These are phyloP conservation scores for Tephrocybe rancida DNA, from an alignment of 768 basidiomycete genomes.

Conservation along the genomic window DNA sequence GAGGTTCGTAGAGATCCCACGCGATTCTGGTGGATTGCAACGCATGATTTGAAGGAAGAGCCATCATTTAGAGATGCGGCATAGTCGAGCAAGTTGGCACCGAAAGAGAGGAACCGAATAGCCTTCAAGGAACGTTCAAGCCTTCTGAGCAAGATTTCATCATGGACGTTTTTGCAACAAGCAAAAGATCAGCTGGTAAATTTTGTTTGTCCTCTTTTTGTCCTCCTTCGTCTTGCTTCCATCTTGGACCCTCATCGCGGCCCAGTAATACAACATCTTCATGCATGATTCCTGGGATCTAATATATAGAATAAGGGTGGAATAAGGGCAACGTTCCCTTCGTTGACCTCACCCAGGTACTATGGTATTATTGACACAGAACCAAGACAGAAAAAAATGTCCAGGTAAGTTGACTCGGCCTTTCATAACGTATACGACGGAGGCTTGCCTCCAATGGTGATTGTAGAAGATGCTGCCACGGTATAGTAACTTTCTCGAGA, in stretches of 20 bases:
- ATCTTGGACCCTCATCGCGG: no score
- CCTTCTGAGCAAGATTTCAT: background rate
- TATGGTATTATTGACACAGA: background rate
- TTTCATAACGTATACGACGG: background rate
- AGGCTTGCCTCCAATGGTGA: background rate
- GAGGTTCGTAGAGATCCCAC: no score
- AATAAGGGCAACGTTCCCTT: no score
- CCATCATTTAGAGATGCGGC: background rate
- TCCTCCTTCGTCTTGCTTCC: background rate
- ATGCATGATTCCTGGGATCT: no score
- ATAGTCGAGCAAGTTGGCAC: background rate
- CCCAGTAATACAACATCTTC: no score
- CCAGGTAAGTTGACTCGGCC: background rate
- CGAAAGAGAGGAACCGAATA: background rate
- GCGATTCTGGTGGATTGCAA: background rate
- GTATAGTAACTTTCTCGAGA: background rate
- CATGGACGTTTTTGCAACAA: slow-evolving; percentile 2
- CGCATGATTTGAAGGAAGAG: background rate
- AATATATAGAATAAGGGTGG: no score
- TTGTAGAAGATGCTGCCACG: background rate
- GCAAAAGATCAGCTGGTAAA: background rate
- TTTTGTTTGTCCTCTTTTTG: background rate
- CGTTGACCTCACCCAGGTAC: no score
- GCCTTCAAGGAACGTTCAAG: background rate
- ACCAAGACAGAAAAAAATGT: background rate